Evolutionary conservation across 768 basidiomycete genomes (phyloP).

Genomic region (Tulasnella sp.): DNA sequence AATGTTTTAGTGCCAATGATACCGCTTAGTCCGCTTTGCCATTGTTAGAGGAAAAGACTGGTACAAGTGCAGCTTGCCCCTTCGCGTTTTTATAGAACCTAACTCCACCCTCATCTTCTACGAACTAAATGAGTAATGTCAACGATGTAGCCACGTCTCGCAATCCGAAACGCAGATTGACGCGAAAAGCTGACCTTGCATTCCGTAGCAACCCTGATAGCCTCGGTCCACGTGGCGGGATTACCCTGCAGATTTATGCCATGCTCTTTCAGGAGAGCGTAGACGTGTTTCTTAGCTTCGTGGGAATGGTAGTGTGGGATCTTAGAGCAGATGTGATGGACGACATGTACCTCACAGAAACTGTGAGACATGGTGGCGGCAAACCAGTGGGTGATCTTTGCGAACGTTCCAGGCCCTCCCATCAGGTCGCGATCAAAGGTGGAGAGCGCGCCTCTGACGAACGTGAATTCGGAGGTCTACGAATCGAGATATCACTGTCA

Average conservation of each 20-base stretch:
- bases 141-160: not conserved
- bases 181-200: slow-evolving; percentile 47
- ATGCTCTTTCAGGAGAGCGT: slow-evolving; percentile 54
- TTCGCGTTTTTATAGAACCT: slow-evolving; percentile 83
- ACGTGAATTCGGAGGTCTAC: slow-evolving; percentile 79
- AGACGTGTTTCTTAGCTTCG: slow-evolving; percentile 83
- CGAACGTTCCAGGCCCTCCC: slow-evolving; percentile 46
- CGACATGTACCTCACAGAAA: slow-evolving; percentile 87
- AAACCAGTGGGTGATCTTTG: slow-evolving; percentile 72
- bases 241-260: slow-evolving; percentile 56
- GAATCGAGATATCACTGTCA: slow-evolving; percentile 94
- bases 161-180: not conserved
- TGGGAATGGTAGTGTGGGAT: slow-evolving; percentile 95
- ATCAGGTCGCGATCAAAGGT: slow-evolving; percentile 80
- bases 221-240: slow-evolving; percentile 71
- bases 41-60: slow-evolving; percentile 52
- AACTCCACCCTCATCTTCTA: slow-evolving; percentile 88
- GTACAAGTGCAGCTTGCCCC: slow-evolving; percentile 63
- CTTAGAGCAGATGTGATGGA: slow-evolving; percentile 87
- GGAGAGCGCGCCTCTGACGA: slow-evolving; percentile 84
- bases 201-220: slow-evolving; percentile 62
- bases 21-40: too few relatives aligned
- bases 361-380: slow-evolving; percentile 80
- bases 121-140: slow-evolving; percentile 48
- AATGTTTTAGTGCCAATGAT: too few relatives aligned